Conservation (phyloP, 352 stramenopile species). For the Globisporangium echinulatum region DNA sequence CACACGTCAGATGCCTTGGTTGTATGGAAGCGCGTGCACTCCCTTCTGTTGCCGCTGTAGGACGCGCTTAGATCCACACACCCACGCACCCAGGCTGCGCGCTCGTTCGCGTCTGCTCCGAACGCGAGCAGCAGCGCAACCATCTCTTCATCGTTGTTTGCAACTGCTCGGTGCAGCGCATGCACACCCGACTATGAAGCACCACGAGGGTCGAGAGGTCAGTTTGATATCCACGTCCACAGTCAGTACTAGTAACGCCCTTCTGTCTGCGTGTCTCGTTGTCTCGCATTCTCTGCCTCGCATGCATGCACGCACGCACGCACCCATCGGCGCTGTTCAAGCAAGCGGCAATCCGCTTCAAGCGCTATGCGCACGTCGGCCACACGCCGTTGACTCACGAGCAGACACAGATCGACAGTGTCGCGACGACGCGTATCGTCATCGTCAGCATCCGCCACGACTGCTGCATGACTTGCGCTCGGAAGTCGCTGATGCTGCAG, state of each 20-base stretch:
- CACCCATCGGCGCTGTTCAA: constrained; percentile 61
- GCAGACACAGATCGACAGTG: constrained; percentile 41
- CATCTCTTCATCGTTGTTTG: constrained; percentile 30
- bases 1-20: no score
- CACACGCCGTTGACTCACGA: constrained; percentile 39
- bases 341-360: constrained; percentile 21
- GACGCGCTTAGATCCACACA: background rate
- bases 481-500: background rate
- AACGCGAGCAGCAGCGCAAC: constrained; percentile 36
- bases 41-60: no score
- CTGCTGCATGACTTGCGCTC: no score
- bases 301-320: background rate
- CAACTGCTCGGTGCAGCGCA: constrained; percentile 59
- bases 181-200: constrained; percentile 46
- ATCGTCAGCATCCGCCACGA: background rate
- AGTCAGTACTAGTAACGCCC: no score
- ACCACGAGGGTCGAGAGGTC: no score
- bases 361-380: constrained; percentile 26
- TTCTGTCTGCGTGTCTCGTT: no score
- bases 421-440: background rate
- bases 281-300: no score
- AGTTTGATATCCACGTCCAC: no score
- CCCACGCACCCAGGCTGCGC: constrained; percentile 50
- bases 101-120: constrained; percentile 45
- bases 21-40: no score